Evolutionary conservation across 352 stramenopile genomes (phyloP), one percentile per base, ranked within the genome.

Genomic region (Globisporangium cederbergense): DNA sequence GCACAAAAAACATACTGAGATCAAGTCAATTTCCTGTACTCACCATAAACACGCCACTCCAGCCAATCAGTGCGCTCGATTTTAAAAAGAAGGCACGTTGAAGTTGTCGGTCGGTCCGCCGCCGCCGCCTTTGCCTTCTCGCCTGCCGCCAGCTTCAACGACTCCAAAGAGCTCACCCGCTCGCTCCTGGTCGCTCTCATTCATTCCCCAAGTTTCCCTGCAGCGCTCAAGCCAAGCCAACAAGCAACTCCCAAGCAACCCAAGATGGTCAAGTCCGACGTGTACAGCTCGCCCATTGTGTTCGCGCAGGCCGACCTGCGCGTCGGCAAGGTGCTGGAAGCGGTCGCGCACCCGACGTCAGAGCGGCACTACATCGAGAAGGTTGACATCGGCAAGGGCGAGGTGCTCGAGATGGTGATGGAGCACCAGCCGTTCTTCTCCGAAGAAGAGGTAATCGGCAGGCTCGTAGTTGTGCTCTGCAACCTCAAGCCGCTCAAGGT

Each of bases 401-500:
- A 90, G 54, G 72, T 80, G 61, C 72, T 91, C 16, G 80, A 88
- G 58, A 89, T 91, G 81, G 83, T 90, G 47, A 80, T 80, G 70
- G 83, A 91, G 62, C 83, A 90, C 73, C 81, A 89, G 70, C 83
- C 83, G 20, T 86, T 80, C 70, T 84, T 89, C 51, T 87, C 83
- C 14, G 80, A 91, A 67, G 83, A 91, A 61, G 83, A 91, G 64
- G 61, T 91, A 32, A 60, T 91, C 6, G 71, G 81, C 63, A 79
- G 79, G 60, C 87, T 87, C 65, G 83, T 91, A 7, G 72, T 90
- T 45, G 80, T 89, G 59, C 68, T 91, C 22, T 90, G 80, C 71
- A 91, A 91, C 72, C 72, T 89, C 64, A 90, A 90, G 77, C 80
- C 77, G 67, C 73, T 90, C 60, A 91, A 91, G 69, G 74, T 91